Evolutionary conservation across 768 basidiomycete species (phyloP), one percentile per base, ranked within the genome.

Genomic region (Mycena metata): DNA sequence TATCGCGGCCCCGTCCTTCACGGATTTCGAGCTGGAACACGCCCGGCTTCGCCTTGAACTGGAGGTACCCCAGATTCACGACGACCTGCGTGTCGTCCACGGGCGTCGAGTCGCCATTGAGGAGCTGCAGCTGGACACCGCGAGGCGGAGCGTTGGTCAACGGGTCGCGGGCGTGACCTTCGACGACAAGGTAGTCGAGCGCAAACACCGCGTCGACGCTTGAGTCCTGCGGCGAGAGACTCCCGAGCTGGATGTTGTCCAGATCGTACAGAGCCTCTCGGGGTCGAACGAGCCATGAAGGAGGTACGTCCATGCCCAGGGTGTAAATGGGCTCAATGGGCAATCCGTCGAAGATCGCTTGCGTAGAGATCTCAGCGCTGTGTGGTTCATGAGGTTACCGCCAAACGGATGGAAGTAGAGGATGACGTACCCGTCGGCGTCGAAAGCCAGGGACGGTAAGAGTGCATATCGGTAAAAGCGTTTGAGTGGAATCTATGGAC

Each of bases 61-160:
- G 98, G 61, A 98, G 81, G 79, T 99, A 99, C 2, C 98, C 98
- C 7, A 99, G 83, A 76, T 99, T 99, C 6, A 93, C 95, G 61
- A 98, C 94, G 43, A 99, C 91, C 65, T 90, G 92, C 0, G 98
- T 99, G 72, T 98, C 96, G 9, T 93, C 94, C 16, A 96, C 83
- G 6, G 85, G 80, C 1, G 74, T 74, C 21, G 76, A 73, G 66
- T 84, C 82, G 30, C 81, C 77, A 15, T 79, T 82, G 4, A 87
- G 82, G 1, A 99, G 88, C 75, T 98, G 92, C 2, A 99, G 86
- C 72, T 99, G 97, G 3, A 98, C 83, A 7, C 98, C 98, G 15
- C 96, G 89, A 0, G 98, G 96, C 5, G 96, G 91, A 8, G 83
- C 81, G 46, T 88, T 86, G 2, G 88, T 86, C 10, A 74, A 75